Evolutionary conservation across 2,329 filamentous ascomycete genomes (phyloP), one percentile per base, ranked within the genome.

Genomic region (Aspergillus sp.): DNA sequence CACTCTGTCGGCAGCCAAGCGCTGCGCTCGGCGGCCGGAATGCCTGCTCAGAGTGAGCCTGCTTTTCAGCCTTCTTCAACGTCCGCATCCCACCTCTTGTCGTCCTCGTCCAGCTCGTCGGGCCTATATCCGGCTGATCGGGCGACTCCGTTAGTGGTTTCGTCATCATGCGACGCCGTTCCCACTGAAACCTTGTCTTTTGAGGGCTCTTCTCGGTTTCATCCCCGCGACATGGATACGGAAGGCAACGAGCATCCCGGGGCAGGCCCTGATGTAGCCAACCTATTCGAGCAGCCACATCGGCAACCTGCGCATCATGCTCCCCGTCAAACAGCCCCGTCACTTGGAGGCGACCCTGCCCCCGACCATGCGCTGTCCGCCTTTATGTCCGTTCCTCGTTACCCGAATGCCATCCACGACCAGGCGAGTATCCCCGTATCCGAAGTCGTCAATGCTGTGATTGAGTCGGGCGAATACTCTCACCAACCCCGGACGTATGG

Each of bases 391-490:
- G 68, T 74, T 11, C 68, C 70, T 19, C 71, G 72, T 7, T 72
- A 69, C 55, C 69, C 71, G 6, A 65, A 65, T 30, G 62, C 65
- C 38, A 57, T 67, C 19, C 65, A 66, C 54, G 59, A 66, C n/a
- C 63, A 66, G 28, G 58, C 64, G 30, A 59, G 58, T n/a, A 66
- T 71, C 11, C 23, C 69, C 4, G 67, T 71, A 1, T 67, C 69
- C 2, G 71, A 74, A 47, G 68, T 73, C 2, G 71, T 75, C 3
- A 69, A 72, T 50, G 72, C 72, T 13, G 69, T 74, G 19, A 69
- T 71, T 22, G 67, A 45, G 53, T 57, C 53, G 31, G 49, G 61
- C 8, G 48, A 60, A 17, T 52, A 54, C 43, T 51, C 60, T 25
- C 59, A 53, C n/a, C 58, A 53, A 2, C 60, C 51, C 13, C 50